Conservation (phyloP, 306 rosid genomes). For the Fagus sylvatica region DNA sequence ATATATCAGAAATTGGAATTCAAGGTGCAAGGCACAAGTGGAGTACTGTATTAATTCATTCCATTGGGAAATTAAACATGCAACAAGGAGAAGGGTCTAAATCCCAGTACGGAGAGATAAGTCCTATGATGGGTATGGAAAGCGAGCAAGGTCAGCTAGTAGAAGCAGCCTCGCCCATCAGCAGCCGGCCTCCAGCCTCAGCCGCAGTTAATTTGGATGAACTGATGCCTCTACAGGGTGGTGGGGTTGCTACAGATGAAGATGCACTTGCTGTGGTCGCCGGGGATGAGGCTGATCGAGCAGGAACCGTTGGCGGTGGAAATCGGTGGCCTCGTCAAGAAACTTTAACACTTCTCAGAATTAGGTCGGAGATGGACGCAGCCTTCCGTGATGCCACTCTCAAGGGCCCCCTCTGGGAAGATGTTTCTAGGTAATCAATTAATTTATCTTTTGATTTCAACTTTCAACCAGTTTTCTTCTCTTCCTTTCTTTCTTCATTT, state of each 20-base stretch:
- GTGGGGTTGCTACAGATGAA: constrained; percentile 4
- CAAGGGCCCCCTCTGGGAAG: constrained; percentile 57
- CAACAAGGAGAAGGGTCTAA: constrained; percentile 17
- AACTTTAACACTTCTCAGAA: constrained; percentile 42
- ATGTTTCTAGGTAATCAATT: constrained; percentile 40
- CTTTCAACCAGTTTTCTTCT: not conserved
- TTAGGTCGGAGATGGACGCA: constrained; percentile 54
- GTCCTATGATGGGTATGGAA: constrained; percentile 1
- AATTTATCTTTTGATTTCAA: not conserved
- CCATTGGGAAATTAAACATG: constrained; percentile 13
- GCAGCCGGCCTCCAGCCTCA: constrained; percentile 48
- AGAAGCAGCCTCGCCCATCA: constrained; percentile 51
- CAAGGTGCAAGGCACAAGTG: not conserved
- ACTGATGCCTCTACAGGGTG: constrained; percentile 31
- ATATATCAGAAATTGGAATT: not conserved
- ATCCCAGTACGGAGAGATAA: constrained; percentile 7
- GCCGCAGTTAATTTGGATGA: constrained; percentile 42
- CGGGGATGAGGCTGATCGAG: constrained; percentile 10
- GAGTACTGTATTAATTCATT: no score
- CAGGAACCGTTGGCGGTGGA: constrained; percentile 26
- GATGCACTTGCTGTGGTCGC: constrained; percentile 4
- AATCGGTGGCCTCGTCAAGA: constrained; percentile 59
- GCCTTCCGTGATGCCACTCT: constrained; percentile 50
- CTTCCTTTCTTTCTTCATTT: not conserved
- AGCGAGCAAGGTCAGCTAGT: constrained; percentile 32